Evolutionary conservation across 768 basidiomycete genomes (phyloP), one percentile per base, ranked within the genome.

Genomic region (Boletus subcaerulescens): DNA sequence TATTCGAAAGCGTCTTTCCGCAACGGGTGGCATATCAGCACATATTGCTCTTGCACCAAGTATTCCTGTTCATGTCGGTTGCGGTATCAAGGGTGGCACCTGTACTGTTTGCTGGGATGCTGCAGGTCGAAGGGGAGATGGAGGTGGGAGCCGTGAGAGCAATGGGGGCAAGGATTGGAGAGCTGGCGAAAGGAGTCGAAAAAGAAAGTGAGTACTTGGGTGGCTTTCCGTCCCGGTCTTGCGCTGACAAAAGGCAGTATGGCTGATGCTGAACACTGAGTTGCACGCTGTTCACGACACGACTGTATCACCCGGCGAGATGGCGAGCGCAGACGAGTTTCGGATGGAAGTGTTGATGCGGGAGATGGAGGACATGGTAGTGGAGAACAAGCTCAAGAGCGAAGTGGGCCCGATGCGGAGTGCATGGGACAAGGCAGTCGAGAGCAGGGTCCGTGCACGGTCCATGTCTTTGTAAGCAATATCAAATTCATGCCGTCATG

Each of bases 1-100:
- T 84, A 31, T 62, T 82, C 10, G 63, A 72, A 41, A 50, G 59
- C 29, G 20, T 80, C 38, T 86, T 89, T 71, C 90, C 89, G 0
- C 72, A 75, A 7, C 80, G 89, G 13, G 80, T 88, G 2, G 78
- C 82, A 2, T 87, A 85, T 66, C 91, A 94, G 64, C 88, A 93
- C 69, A 79, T 91, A 56, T 72, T 81, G 36, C 81, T 92, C 69
- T 74, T 93, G 38, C 91, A 90, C 62, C 85, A 91, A 58, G 65
- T 89, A 26, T 92, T 90, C 69, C 71, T 91, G 62, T 85, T 89
- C 66, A 63, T 86, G 53, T 88, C 83, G 31, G 78, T 91, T 38
- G 90, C 89, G 0, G 77, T 92, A 11, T 82, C 80, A 15, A 77
- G 86, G 18, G 83, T 93, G 6, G 81, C 81, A 0, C 91, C 91